Evolutionary conservation across 176 grass and related monocot genomes (phyloP).

Genomic region (Tillandsia leiboldiana): DNA sequence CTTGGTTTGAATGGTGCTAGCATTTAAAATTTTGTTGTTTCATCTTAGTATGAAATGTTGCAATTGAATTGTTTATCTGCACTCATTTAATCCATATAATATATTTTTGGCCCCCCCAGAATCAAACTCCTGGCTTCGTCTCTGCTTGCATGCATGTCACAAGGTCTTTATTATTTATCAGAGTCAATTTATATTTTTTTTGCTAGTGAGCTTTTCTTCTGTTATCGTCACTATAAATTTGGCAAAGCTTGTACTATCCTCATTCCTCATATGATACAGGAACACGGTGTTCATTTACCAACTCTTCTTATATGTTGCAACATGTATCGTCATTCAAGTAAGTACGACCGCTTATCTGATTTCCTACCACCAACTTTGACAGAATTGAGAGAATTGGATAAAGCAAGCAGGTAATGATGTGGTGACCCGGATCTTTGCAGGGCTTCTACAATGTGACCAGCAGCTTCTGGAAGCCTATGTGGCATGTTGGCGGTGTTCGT

Average conservation of each 20-base stretch:
- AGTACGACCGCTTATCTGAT: conserved; percentile 37
- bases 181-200: too few species aligned
- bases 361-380: conserved; percentile 48
- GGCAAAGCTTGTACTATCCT: not conserved
- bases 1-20: too few species aligned
- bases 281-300: conserved; percentile 48
- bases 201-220: not conserved
- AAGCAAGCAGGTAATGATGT: conserved; percentile 42
- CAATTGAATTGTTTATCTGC: too few species aligned
- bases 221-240: not conserved
- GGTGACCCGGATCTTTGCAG: too few species aligned
- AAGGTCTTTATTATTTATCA: not conserved
- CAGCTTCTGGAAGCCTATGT: too few species aligned
- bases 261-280: conserved; percentile 26
- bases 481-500: too few species aligned
- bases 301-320: conserved; percentile 51
- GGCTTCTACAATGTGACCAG: too few species aligned
- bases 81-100: too few species aligned
- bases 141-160: not conserved
- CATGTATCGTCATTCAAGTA: conserved; percentile 40
- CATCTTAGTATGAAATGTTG: too few species aligned
- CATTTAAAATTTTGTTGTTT: too few species aligned
- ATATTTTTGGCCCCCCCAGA: too few species aligned
- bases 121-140: too few species aligned
- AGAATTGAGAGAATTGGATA: conserved; percentile 35